Base-by-base conservation (phyloP, 2,329 filamentous ascomycete genomes). In the Fonsecaea monophora region DNA sequence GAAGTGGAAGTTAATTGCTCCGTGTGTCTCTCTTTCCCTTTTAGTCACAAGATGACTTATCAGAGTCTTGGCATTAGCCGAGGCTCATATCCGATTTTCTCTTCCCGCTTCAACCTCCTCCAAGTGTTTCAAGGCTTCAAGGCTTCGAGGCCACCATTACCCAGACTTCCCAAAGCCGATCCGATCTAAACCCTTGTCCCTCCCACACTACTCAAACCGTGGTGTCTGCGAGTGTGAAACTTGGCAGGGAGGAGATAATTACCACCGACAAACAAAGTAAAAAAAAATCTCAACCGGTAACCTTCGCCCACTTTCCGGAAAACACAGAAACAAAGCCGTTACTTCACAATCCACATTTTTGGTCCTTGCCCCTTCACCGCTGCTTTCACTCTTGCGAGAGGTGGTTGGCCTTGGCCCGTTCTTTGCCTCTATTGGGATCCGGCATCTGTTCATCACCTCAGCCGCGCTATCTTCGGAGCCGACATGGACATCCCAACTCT, bases 401-500 rank as follows among this genome's bases (percentile, higher is more conserved):
- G 40, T 38, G 55, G 53, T 13, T 57, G 37, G 45, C 40, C 53
- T 53, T 21, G 61, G 38, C n/a, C 40, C 18, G 38, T 53, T 53
- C 35, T 34, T 50, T 35, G 38, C 40, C 40, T 12, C 34, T 25
- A 35, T 53, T 48, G 37, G 30, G 35, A 21, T 3, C 21, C 45
- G 18, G 18, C 10, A 25, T 50, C 45, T 21, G 45, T 50, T 10
- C 18, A 25, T 50, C 45, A 25, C 13, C 45, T 25, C 18, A 50
- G 18, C 45, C 8, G 45, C 18, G 15, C 18, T 50, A 32, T 45
- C 55, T 10, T 56, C 34, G 35, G 53, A 53, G 42, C 45, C 58
- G 65, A 40, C 25, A 73, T 73, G 71, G 70, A 69, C 61, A 60
- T 62, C 37, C 65, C 70, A 45, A 65, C 38, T 15, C 25, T 68